Base-by-base conservation (phyloP, 768 basidiomycete species). In the Mycena pura region DNA sequence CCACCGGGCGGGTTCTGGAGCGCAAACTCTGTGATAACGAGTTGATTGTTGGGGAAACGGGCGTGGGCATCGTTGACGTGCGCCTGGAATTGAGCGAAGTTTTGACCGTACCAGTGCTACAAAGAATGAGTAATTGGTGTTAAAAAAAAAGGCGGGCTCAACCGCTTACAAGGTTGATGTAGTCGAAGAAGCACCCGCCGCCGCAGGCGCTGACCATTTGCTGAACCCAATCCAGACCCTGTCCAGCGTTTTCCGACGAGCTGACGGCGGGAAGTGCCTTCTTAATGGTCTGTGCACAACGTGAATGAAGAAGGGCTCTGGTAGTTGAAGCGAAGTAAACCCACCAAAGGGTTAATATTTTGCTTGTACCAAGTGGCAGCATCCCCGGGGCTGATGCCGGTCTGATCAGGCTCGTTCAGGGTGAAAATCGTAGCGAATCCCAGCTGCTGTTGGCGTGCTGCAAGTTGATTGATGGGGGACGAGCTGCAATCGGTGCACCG, bases 351-450 rank as follows among this genome's bases (percentile, higher is more conserved):
- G 46, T 77, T 78, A 28, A 77, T 68, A 40, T 74, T 59, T 29
- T 74, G 9, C 27, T 70, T 77, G 21, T 77, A 78, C 76, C 76
- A 78, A 25, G 68, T 58, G 29, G 76, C 77, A 2, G 76, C 76
- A 15, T 67, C 17, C 22, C 54, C 50, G 9, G 75, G 71, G 27
- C 36, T 38, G 40, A 71, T 74, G 2, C 68, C 68, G 8, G 65
- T 70, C 60, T 64, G 25, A 59, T 77, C 76, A 8, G 76, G 76
- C 51, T 77, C 76, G 31, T 77, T 77, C 64, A 77, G 62, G 6
- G 62, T 64, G 46, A 64, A 64, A 15, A 64, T 10, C 1, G 62
- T 64, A 1, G 32, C 0, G 34, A 64, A 64, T 36, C 27, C 19
- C 25, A 59, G 76, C 6, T 65, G 24, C 45, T 73, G 22, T 68